phyloP scores from a whole-genome alignment of 257 asterid species.

The Nicotiana sylvestris region DNA sequence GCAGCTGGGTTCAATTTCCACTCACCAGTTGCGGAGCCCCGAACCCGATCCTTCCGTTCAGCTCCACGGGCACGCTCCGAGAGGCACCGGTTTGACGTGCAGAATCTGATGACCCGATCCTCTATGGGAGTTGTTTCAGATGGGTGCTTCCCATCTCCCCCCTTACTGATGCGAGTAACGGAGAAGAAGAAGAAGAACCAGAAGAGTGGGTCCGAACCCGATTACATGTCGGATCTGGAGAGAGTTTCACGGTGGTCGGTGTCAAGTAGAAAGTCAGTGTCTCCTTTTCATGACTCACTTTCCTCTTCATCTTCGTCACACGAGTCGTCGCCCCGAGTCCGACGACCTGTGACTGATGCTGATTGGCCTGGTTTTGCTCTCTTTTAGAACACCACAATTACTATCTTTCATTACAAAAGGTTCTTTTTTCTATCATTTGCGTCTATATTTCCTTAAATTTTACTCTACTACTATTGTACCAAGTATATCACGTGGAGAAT shows the following conservation, averaged over 20 bases:
- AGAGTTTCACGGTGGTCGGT: slow-evolving; percentile 36
- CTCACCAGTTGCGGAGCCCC: slow-evolving; percentile 26
- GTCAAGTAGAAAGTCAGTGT: slow-evolving; percentile 43
- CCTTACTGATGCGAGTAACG: slow-evolving; percentile 21
- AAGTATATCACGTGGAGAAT: background rate
- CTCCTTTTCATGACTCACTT: slow-evolving; percentile 28
- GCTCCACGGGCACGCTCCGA: slow-evolving; percentile 29
- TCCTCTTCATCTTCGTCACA: slow-evolving; percentile 32
- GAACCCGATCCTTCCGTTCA: slow-evolving; percentile 29
- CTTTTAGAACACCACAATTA: slow-evolving; percentile 23
- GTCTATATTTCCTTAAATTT: background rate
- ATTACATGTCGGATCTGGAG: slow-evolving; percentile 44
- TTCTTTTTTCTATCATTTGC: background rate
- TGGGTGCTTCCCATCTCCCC: slow-evolving; percentile 60
- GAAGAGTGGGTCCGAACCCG: slow-evolving; percentile 20
- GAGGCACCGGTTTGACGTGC: slow-evolving; percentile 13
- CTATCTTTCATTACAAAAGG: background rate
- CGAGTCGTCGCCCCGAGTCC: slow-evolving; percentile 36
- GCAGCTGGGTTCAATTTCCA: slow-evolving; percentile 37
- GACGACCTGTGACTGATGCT: slow-evolving; percentile 31
- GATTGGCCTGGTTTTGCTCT: slow-evolving; percentile 54
- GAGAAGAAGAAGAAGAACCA: slow-evolving; percentile 10
- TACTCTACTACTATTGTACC: too few relatives aligned
- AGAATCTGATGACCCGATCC: slow-evolving; percentile 15
- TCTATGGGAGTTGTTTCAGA: background rate